Evolutionary conservation across 2,329 filamentous ascomycete genomes (phyloP).

Genomic region (Aaosphaeria arxii): DNA sequence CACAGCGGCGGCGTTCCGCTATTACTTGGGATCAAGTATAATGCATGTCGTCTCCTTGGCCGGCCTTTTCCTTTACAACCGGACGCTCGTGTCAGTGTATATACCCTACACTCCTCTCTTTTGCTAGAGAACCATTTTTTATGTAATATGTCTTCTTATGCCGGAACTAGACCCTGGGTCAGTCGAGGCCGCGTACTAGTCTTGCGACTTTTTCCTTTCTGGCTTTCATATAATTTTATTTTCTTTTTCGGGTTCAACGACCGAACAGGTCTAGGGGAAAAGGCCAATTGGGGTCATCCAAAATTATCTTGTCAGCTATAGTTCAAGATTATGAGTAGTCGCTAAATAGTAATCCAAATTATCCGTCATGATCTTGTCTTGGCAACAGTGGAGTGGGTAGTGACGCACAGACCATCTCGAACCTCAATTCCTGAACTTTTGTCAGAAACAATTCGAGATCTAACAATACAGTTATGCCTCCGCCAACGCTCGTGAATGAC

Average conservation of each 20-base stretch:
- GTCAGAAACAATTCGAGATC: too few relatives aligned
- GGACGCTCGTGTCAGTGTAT: slow-evolving; percentile 4
- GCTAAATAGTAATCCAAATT: too few relatives aligned
- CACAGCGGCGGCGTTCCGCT: not conserved
- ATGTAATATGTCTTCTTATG: not conserved
- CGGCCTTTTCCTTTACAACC: not conserved
- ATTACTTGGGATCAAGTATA: not conserved
- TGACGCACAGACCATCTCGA: not conserved
- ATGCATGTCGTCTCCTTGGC: not conserved
- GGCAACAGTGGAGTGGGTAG: not conserved
- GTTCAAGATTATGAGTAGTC: too few relatives aligned
- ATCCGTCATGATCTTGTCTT: not conserved
- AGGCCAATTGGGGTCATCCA: too few relatives aligned
- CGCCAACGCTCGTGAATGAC: slow-evolving; percentile 21
- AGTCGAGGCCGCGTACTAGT: too few relatives aligned
- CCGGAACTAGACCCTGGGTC: too few relatives aligned
- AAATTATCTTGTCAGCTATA: too few relatives aligned
- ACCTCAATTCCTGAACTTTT: not conserved
- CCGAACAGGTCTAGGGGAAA: too few relatives aligned
- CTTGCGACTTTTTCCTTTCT: too few relatives aligned
- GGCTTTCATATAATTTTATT: too few relatives aligned
- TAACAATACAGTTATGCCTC: not conserved
- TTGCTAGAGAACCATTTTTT: slow-evolving; percentile 3
- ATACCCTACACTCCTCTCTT: slow-evolving; percentile 5
- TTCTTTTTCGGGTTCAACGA: too few relatives aligned